These are phyloP conservation scores for Aureobasidium sp. DNA, from an alignment of 2,329 filamentous ascomycete genomes.

Conservation along the genomic window DNA sequence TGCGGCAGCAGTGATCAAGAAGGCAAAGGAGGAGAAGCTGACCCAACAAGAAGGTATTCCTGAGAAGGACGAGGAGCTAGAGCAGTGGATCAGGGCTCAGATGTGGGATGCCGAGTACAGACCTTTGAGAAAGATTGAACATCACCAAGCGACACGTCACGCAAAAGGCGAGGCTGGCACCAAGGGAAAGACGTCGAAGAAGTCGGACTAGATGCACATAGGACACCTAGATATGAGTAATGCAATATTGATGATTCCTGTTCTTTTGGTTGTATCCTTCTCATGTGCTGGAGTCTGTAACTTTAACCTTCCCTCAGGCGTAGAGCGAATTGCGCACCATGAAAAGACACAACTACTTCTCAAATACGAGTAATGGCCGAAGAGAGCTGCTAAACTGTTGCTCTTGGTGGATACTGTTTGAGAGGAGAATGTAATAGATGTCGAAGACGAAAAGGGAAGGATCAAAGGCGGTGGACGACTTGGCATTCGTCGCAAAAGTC, in stretches of 20 bases:
- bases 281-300: too few relatives aligned
- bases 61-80: conserved; percentile 44
- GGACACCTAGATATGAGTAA: too few relatives aligned
- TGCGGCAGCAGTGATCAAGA: conserved; percentile 64
- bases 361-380: too few relatives aligned
- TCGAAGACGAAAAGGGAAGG: too few relatives aligned
- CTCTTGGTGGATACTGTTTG: too few relatives aligned
- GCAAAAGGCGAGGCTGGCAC: conserved; percentile 52
- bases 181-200: conserved; percentile 13
- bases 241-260: too few relatives aligned
- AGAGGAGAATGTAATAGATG: too few relatives aligned
- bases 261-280: too few relatives aligned
- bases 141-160: conserved; percentile 44
- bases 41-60: conserved; percentile 61
- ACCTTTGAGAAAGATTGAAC: conserved; percentile 50
- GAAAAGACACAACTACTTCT: too few relatives aligned
- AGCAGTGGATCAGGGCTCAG: conserved; percentile 66
- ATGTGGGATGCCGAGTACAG: conserved; percentile 72
- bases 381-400: too few relatives aligned
- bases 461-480: neutral
- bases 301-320: too few relatives aligned
- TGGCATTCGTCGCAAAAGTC: conserved; percentile 1
- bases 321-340: too few relatives aligned
- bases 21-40: conserved; percentile 61
- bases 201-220: neutral